Evolutionary conservation across 306 rosid genomes (phyloP), one percentile per base, ranked within the genome.

Genomic region (Gleditsia sinensis): DNA sequence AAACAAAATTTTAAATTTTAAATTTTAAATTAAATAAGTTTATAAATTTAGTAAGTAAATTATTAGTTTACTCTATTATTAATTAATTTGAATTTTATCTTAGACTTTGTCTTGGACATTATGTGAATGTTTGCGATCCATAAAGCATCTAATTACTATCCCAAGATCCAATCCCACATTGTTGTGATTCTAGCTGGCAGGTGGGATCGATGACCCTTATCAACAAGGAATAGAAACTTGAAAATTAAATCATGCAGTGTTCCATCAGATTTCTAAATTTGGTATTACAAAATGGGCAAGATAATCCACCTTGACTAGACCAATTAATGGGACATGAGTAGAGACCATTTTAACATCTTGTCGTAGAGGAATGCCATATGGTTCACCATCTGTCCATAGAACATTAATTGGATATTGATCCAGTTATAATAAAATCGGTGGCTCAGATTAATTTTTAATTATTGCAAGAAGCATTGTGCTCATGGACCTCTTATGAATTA

Each of bases 231-330:
- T 75, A 75, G 46, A 75, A 77, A 67, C 75, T 81, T 42, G 71
- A 69, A 58, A 55, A 79, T 71, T 70, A 58, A 55, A 79, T 71
- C 72, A 79, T 73, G 82, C 74, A 82, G 76, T 78, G 81, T 86
- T 51, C 28, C 79, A 78, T 87, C 94, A 76, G 77, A 75, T 67
- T 85, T 77, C 96, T 79, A 70, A 59, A 37, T 72, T 68, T 77
- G 82, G 89, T 59, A 79, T 46, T 71, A 21, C 88, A 86, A 63
- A 25, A 14, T 67, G 69, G 82, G 57, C 49, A 78, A 76, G 90
- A 81, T 84, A 87, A 89, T 61, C 85, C 85, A 73, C 62, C 87
- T 86, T 90, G 95, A 83, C 89, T 86, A 24, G 78, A 84, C 96
- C 64, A 84, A 84, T 84, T 75, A 74, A 78, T 86, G 78, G 78